A percentile compares a stretch with the other conserved stretches of the same genome.
Conservation (phyloP, 371 early-diverging fungal species). For the Mortierella sp. region DNA sequence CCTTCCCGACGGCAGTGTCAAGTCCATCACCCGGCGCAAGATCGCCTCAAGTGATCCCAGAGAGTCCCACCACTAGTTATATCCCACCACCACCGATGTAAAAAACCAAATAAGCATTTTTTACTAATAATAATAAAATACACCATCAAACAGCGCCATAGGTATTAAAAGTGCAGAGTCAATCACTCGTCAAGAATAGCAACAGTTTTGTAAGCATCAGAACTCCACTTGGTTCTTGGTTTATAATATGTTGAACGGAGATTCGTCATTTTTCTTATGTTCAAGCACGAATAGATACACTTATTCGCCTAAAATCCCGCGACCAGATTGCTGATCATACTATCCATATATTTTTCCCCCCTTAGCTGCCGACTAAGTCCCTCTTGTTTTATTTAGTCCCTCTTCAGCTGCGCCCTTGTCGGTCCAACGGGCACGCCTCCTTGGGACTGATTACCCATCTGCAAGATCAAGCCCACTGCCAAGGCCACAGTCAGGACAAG, state of each 20-base stretch:
- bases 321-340: no score
- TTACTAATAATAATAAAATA: not conserved
- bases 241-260: no score
- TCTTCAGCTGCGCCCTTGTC: constrained; percentile 46
- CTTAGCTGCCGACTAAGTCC: no score
- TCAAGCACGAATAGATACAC: no score
- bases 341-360: no score
- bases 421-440: constrained; percentile 53
- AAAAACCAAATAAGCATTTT: not conserved
- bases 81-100: constrained; percentile 21
- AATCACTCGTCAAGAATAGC: no score
- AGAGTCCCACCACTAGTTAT: constrained; percentile 7
- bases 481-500: constrained; percentile 24
- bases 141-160: not conserved
- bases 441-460: constrained; percentile 46
- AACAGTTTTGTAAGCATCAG: no score
- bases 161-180: no score
- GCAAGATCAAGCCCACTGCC: constrained; percentile 41
- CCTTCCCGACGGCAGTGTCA: constrained; percentile 6
- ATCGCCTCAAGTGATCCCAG: constrained; percentile 36
- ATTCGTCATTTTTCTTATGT: no score
- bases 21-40: constrained; percentile 33
- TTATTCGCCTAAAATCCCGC: no score
- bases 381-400: no score
- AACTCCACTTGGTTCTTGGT: no score